Evolutionary conservation across 495 filamentous ascomycete genomes (phyloP).

Genomic region (Penicillium samsonianum): DNA sequence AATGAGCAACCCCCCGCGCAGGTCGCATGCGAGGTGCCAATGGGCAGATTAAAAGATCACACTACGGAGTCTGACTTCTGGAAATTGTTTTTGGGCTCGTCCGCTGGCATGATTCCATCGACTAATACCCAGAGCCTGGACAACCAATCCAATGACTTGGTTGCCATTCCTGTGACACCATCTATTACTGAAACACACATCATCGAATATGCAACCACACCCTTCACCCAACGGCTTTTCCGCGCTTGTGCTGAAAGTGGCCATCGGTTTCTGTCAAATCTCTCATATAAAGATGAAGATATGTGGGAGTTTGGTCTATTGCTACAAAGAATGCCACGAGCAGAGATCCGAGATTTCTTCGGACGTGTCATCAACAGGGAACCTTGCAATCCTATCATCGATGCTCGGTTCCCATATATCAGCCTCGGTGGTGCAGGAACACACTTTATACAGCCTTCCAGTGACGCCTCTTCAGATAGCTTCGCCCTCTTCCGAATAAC

Average conservation of each 20-base stretch:
- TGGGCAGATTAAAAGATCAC: neutral
- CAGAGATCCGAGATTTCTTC: slow-evolving; percentile 17
- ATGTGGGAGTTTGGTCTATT: slow-evolving; percentile 22
- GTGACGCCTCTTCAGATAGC: neutral
- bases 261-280: slow-evolving; percentile 11
- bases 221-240: slow-evolving; percentile 12
- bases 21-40: neutral
- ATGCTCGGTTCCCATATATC: slow-evolving; percentile 23
- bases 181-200: neutral
- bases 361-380: slow-evolving; percentile 10
- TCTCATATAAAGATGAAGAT: slow-evolving; percentile 10
- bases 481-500: slow-evolving; percentile 14
- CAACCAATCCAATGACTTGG: neutral
- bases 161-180: neutral
- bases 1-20: neutral
- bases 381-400: slow-evolving; percentile 20
- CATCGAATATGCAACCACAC: slow-evolving; percentile 2
- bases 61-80: slow-evolving; percentile 1
- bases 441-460: slow-evolving; percentile 5
- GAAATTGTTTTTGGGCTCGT: neutral
- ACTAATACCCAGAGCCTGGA: neutral
- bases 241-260: slow-evolving; percentile 20
- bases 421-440: slow-evolving; percentile 22
- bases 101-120: neutral
- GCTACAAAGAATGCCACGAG: slow-evolving; percentile 16